Evolutionary conservation across 75 land plant genomes (phyloP), one percentile per base, ranked within the genome.

Genomic region (Cryptomeria japonica): DNA sequence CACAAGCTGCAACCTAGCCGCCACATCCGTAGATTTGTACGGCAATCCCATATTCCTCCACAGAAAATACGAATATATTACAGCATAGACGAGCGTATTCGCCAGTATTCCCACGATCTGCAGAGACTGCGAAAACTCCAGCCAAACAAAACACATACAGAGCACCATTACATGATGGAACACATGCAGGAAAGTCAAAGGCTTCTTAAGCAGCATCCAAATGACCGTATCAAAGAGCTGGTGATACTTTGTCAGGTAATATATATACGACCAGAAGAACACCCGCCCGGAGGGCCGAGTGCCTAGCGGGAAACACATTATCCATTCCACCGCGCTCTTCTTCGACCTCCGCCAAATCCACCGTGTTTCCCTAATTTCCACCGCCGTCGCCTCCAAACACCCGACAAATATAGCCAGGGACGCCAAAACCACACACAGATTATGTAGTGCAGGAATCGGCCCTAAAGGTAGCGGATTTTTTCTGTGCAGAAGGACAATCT

Each of bases 231-330:
- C 88, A 77, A 91, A 70, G 41, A 92, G 92, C 88, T 92, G 95
- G 84, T 94, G 94, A 88, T 91, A 95, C 15, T 95, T 92, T 25
- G 95, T 92, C 87, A 96, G 92, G 92, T 96, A 96, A 91, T 92
- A 96, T 16, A 88, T 87, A 88, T 96, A 96, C 64, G 95, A 94
- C 97, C 95, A 96, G 95, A 95, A 96, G 94, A 95, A 96, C 25
- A 96, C 95, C 39, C 97, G 89, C 14, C 97, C 96, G 34, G 94
- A 82, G 86, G 97, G 94, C 25, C 96, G 94, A 38, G 95, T 94
- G 37, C 97, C 97, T 10, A 94, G 83, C 0, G 97, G 97, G 89
- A 96, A 96, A 58, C 97, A 96, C 85, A 96, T 89, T 34, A 95
- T 90, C 97, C 97, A 96, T 46, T 94, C 55, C n/a, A 90, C 34